phyloP scores from a whole-genome alignment of 2,329 filamentous ascomycete species.

The Epichloe hybrida region DNA sequence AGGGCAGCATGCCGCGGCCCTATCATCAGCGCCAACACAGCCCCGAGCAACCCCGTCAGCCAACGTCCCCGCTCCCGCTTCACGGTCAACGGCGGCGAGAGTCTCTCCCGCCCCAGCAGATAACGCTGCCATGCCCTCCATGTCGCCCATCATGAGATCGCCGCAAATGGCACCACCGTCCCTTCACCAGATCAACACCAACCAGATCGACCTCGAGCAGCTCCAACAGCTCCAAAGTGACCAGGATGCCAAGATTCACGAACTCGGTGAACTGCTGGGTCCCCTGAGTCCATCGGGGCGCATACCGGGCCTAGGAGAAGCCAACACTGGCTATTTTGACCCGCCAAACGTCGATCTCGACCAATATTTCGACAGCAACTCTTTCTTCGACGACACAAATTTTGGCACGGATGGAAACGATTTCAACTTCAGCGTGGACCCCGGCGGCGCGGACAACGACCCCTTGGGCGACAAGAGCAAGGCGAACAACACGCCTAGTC shows the following conservation, averaged over 20 bases:
- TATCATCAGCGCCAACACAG: conserved; percentile 10
- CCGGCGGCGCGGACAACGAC: conserved; percentile 10
- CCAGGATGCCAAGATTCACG: conserved; percentile 63
- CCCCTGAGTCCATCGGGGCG: conserved; percentile 69
- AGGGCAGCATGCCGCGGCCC: conserved; percentile 19
- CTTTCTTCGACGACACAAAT: conserved; percentile 22
- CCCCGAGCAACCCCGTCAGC: conserved; percentile 12
- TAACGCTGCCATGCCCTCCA: conserved; percentile 19
- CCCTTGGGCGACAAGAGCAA: not conserved
- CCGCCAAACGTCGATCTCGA: conserved; percentile 32
- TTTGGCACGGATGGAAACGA: conserved; percentile 32
- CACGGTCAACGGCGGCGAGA: conserved; percentile 6
- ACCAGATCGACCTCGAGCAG: conserved; percentile 62
- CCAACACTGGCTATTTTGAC: conserved; percentile 21
- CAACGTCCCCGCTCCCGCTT: conserved; percentile 8
- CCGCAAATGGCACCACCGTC: conserved; percentile 21
- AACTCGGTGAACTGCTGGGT: conserved; percentile 59
- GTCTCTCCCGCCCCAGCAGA: conserved; percentile 14
- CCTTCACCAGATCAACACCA: conserved; percentile 51
- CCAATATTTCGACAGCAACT: conserved; percentile 35
- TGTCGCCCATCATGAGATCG: conserved; percentile 39
- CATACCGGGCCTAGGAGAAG: conserved; percentile 54
- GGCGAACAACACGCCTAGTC: conserved; percentile 28
- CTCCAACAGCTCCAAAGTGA: conserved; percentile 67
- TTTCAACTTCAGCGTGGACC: conserved; percentile 38